Evolutionary conservation across 441 rosid species (phyloP).

Genomic region (Mallotus japonicus): DNA sequence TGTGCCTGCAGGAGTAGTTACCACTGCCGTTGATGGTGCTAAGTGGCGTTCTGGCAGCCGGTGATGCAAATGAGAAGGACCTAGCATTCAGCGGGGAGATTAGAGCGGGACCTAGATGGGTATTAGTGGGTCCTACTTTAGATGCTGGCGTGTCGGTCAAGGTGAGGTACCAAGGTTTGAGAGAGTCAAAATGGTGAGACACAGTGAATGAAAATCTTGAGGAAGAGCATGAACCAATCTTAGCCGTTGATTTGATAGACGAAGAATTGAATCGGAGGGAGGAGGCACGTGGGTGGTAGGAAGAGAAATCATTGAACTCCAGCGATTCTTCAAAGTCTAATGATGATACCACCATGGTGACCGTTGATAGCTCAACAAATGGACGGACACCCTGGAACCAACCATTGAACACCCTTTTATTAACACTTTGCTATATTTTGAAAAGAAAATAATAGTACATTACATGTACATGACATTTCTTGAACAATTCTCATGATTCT

Average conservation of each 20-base stretch:
- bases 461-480: too few relatives aligned
- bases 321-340: conserved; percentile 67
- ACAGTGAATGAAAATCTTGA: conserved; percentile 92
- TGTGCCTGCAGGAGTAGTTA: conserved; percentile 21
- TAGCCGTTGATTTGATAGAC: conserved; percentile 59
- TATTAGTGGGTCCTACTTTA: conserved; percentile 51
- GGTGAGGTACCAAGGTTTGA: conserved; percentile 89
- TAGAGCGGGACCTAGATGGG: conserved; percentile 46
- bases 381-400: conserved; percentile 78
- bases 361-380: conserved; percentile 76
- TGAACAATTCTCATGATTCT: too few relatives aligned
- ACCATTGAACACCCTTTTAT: not conserved
- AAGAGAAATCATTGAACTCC: conserved; percentile 59
- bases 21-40: conserved; percentile 34
- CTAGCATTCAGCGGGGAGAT: conserved; percentile 67
- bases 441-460: not conserved
- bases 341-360: conserved; percentile 60
- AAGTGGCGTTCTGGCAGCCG: conserved; percentile 50
- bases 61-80: conserved; percentile 81
- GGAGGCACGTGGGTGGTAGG: conserved; percentile 51
- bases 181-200: conserved; percentile 77
- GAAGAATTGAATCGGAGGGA: conserved; percentile 75
- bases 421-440: not conserved
- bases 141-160: conserved; percentile 55
- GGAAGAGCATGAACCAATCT: conserved; percentile 76